These are phyloP conservation scores for Parascedosporium putredinis DNA, from an alignment of 2,329 filamentous ascomycete genomes.

Conservation along the genomic window DNA sequence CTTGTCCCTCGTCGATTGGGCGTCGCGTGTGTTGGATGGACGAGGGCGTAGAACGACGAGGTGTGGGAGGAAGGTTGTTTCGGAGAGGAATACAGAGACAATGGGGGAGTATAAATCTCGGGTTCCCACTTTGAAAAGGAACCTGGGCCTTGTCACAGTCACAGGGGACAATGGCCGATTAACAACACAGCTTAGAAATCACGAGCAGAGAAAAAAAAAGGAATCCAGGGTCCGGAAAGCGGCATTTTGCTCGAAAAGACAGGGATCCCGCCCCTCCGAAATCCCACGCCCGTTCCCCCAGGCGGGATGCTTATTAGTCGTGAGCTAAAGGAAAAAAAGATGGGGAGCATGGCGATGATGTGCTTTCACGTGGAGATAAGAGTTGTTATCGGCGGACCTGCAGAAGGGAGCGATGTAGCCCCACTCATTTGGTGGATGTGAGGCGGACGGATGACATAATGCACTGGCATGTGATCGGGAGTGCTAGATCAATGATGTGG, in stretches of 20 bases:
- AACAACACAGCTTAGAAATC: conserved; percentile 4
- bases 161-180: too few species aligned
- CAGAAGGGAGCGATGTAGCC: too few species aligned
- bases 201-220: not conserved
- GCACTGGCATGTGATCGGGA: too few species aligned
- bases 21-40: not conserved
- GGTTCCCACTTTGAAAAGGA: too few species aligned
- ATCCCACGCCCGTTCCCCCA: not conserved
- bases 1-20: too few species aligned
- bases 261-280: not conserved
- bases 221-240: not conserved
- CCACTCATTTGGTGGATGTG: too few species aligned
- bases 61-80: too few species aligned
- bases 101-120: too few species aligned
- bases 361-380: conserved; percentile 10
- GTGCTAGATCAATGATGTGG: too few species aligned
- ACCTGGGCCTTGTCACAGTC: too few species aligned
- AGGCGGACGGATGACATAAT: not conserved
- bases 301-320: not conserved
- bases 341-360: conserved; percentile 6
- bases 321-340: not conserved
- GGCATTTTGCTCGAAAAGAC: conserved; percentile 5
- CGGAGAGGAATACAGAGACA: too few species aligned
- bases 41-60: not conserved
- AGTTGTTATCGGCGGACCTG: not conserved